Percentiles rank a stretch among this genome's conserved stretches.
These are phyloP conservation scores for Phytophthora pisi DNA, from an alignment of 352 stramenopile species.

Conservation along the genomic window DNA sequence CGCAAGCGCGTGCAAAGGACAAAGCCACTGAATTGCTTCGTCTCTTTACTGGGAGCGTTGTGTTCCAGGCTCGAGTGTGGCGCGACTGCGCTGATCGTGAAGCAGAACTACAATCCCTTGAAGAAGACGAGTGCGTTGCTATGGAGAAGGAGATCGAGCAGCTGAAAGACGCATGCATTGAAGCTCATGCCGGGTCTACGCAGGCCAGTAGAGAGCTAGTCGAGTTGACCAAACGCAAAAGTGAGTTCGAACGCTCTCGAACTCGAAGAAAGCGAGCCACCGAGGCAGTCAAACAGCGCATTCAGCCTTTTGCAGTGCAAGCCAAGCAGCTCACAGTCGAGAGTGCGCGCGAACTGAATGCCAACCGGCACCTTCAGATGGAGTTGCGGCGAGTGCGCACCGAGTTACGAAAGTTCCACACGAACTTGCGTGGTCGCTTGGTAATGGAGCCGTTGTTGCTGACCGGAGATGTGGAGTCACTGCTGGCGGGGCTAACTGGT, in stretches of 20 bases:
- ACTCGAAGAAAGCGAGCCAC: slow-evolving; percentile 24
- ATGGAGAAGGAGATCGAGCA: slow-evolving; percentile 58
- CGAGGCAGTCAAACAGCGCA: slow-evolving; percentile 52
- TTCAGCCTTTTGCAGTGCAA: slow-evolving; percentile 68
- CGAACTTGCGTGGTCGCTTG: slow-evolving; percentile 46
- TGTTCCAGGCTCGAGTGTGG: slow-evolving; percentile 79
- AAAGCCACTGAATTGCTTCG: slow-evolving; percentile 46
- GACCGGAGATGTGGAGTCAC: slow-evolving; percentile 47
- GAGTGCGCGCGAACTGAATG: slow-evolving; percentile 51
- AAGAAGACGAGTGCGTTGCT: slow-evolving; percentile 45
- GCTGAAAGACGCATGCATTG: slow-evolving; percentile 50
- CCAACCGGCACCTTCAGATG: slow-evolving; percentile 59
- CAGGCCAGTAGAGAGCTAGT: slow-evolving; percentile 43
- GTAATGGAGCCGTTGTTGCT: slow-evolving; percentile 62
- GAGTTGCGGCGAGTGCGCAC: slow-evolving; percentile 49
- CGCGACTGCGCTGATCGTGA: slow-evolving; percentile 64
- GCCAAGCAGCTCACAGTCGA: slow-evolving; percentile 62
- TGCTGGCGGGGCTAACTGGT: slow-evolving; percentile 33
- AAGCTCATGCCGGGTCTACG: slow-evolving; percentile 45
- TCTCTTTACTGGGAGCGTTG: slow-evolving; percentile 38
- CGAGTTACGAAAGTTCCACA: slow-evolving; percentile 49
- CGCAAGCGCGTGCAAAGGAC: slow-evolving; percentile 32
- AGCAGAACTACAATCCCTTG: slow-evolving; percentile 43
- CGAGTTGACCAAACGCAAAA: slow-evolving; percentile 43
- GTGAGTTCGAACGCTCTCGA: slow-evolving; percentile 38